Evolutionary conservation across 257 asterid genomes (phyloP), one percentile per base, ranked within the genome.

Genomic region (Cynanchum wilfordii): DNA sequence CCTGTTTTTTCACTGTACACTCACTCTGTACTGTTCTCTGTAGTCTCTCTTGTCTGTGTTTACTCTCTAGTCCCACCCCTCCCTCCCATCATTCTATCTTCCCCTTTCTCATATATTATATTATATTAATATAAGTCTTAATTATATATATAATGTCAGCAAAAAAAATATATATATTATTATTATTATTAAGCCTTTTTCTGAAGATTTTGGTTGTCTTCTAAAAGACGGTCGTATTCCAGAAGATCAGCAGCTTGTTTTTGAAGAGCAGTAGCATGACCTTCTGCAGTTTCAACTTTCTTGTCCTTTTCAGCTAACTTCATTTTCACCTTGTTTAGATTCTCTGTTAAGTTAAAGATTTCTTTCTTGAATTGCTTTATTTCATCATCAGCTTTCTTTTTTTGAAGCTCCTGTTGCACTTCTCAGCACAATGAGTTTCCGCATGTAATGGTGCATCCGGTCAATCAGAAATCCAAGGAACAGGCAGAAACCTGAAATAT

Each of bases 131-230:
- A n/a, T n/a, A n/a, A n/a, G n/a, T n/a, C n/a, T n/a, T n/a, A n/a
- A n/a, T n/a, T 36, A 36, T 36, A 36, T 36, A 33, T 33, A n/a
- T n/a, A n/a, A n/a, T n/a, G n/a, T n/a, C n/a, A n/a, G n/a, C n/a
- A n/a, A n/a, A n/a, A n/a, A n/a, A n/a, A n/a, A n/a, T n/a, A n/a
- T n/a, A n/a, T n/a, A n/a, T n/a, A n/a, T n/a, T n/a, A n/a, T n/a
- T n/a, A n/a, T n/a, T n/a, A n/a, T n/a, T n/a, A n/a, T n/a, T 24
- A 79, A 51, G 80, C 82, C 54, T 87, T 92, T 57, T 66, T 82
- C 84, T 91, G 97, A 75, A 94, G 97, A 79, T 80, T 87, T 72
- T 91, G 96, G 79, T 94, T 94, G 66, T 89, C 98, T 76, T 89
- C 97, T 82, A 94, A 79, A 12, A 91, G 82, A 2, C 90, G 86